Percentiles rank a stretch among this genome's conserved stretches.
phyloP scores from a whole-genome alignment of 495 filamentous ascomycete genomes.

The Amniculicola lignicola region DNA sequence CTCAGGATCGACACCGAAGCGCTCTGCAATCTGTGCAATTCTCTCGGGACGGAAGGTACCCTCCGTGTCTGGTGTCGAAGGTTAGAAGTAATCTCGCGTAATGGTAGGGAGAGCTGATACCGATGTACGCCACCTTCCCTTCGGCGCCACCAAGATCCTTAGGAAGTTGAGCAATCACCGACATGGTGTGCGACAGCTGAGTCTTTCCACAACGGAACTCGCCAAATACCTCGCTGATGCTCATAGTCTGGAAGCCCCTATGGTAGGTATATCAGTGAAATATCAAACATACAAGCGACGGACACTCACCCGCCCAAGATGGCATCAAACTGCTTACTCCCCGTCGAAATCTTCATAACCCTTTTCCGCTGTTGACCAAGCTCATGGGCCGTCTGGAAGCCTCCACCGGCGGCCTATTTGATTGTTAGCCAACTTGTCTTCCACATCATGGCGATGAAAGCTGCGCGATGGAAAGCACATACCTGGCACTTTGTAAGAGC shows the following conservation, averaged over 20 bases:
- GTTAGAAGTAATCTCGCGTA: conserved; percentile 3
- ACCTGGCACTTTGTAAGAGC: conserved; percentile 70
- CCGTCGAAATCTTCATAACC: conserved; percentile 67
- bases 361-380: conserved; percentile 65
- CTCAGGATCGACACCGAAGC: conserved; percentile 55
- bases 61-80: conserved; percentile 58
- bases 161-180: conserved; percentile 45
- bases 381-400: conserved; percentile 77
- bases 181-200: conserved; percentile 43
- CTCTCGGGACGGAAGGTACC: conserved; percentile 74
- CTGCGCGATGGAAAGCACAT: conserved; percentile 19
- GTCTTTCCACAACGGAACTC: conserved; percentile 81
- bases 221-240: conserved; percentile 70
- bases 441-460: no score
- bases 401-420: conserved; percentile 54
- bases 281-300: neutral
- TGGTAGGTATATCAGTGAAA: no score
- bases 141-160: conserved; percentile 67
- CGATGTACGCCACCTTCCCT: conserved; percentile 77
- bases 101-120: conserved; percentile 34
- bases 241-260: conserved; percentile 77
- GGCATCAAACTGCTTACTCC: conserved; percentile 71
- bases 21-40: conserved; percentile 69
- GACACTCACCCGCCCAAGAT: conserved; percentile 62
- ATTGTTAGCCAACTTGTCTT: conserved; percentile 1